A percentile compares a stretch with the other conserved stretches of the same genome.
Conservation (phyloP, 495 filamentous ascomycete genomes). For the Lasiosphaeria hispida region DNA sequence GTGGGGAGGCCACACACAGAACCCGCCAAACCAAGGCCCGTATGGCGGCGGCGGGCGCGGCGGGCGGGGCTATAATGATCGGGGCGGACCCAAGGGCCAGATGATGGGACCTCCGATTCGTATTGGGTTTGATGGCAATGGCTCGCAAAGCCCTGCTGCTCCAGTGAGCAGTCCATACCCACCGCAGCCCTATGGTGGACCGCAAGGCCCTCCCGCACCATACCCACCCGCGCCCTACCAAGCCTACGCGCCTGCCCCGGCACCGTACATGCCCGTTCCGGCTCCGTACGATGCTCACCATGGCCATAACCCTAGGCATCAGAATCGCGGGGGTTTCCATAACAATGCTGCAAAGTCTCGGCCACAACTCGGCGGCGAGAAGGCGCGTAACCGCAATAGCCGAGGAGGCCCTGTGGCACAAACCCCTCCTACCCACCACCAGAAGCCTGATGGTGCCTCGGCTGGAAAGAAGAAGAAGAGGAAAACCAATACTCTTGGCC, state of each 20-base stretch:
- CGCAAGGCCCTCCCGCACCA: conserved; percentile 32
- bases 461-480: conserved; percentile 71
- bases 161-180: conserved; percentile 48
- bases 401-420: conserved; percentile 28
- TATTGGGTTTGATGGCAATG: conserved; percentile 53
- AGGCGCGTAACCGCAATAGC: conserved; percentile 43
- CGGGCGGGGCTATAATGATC: conserved; percentile 51
- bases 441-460: conserved; percentile 61
- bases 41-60: conserved; percentile 53
- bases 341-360: conserved; percentile 31
- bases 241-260: conserved; percentile 35
- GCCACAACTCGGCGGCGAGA: conserved; percentile 39
- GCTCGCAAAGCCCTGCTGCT: conserved; percentile 36
- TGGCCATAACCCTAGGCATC: conserved; percentile 30
- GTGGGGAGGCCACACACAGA: conserved; percentile 34
- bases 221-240: conserved; percentile 34
- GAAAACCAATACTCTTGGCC: conserved; percentile 73
- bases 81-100: conserved; percentile 44
- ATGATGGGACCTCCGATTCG: conserved; percentile 59
- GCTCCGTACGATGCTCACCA: conserved; percentile 35
- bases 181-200: conserved; percentile 23
- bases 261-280: conserved; percentile 22
- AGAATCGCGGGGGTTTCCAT: conserved; percentile 39
- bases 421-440: conserved; percentile 48
- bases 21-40: conserved; percentile 36